Evolutionary conservation across 768 basidiomycete species (phyloP).

Genomic region (Agaricus subrufescens): DNA sequence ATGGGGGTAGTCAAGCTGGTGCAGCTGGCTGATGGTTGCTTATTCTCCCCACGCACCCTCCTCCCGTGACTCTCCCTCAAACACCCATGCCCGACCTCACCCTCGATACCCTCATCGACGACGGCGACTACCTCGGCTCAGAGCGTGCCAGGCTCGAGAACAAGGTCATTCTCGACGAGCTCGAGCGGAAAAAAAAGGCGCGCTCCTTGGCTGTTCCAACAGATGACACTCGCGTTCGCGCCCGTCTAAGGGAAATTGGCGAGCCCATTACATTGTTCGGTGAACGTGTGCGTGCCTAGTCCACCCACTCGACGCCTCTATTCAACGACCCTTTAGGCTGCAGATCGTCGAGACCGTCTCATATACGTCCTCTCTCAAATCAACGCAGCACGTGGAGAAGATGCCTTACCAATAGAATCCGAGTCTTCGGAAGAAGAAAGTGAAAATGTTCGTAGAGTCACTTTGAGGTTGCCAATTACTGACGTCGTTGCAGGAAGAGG

Average conservation of each 20-base stretch:
- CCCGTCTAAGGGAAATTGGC: constrained; percentile 85
- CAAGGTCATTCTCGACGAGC: constrained; percentile 85
- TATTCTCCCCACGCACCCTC: constrained; percentile 16
- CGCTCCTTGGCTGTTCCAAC: constrained; percentile 93
- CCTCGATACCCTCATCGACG: constrained; percentile 71
- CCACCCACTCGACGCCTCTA: constrained; percentile 10
- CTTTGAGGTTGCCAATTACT: neutral
- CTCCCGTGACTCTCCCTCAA: constrained; percentile 3
- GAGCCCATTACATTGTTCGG: constrained; percentile 98
- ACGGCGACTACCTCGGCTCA: constrained; percentile 69
- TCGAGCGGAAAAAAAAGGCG: constrained; percentile 97
- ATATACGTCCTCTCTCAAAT: constrained; percentile 95
- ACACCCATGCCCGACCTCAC: constrained; percentile 66
- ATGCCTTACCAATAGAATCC: constrained; percentile 69
- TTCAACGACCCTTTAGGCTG: constrained; percentile 52
- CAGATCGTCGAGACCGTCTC: constrained; percentile 92
- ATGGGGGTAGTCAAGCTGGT: constrained; percentile 16
- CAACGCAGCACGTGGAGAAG: constrained; percentile 81
- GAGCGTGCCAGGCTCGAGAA: constrained; percentile 78
- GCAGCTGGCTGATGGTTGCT: constrained; percentile 6
- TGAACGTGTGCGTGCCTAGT: constrained; percentile 73
- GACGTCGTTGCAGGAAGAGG: constrained; percentile 59
- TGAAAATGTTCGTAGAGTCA: constrained; percentile 20
- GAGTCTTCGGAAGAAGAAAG: constrained; percentile 72
- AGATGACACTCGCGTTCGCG: constrained; percentile 90